Conservation (phyloP, 78 protist species). For the Dictyostelium discoideum region DNA sequence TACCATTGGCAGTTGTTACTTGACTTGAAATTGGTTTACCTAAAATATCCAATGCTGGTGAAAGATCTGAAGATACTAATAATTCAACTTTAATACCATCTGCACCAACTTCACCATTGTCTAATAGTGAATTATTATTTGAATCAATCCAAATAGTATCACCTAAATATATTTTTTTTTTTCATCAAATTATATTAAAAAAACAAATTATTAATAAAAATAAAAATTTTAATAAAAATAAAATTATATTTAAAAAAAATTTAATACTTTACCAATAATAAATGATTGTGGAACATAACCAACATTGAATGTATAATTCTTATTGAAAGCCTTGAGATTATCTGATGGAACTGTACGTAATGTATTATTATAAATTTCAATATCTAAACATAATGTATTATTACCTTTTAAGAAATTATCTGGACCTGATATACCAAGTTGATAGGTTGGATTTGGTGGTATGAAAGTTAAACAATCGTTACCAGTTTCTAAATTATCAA, state of each 20-base stretch:
- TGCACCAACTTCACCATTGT: conserved; percentile 26
- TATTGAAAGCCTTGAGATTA: not conserved
- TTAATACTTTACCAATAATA: not conserved
- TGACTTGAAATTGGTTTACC: not conserved
- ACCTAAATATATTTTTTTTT: not conserved
- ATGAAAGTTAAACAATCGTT: not conserved
- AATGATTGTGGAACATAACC: conserved; percentile 37
- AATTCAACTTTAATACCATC: conserved; percentile 9
- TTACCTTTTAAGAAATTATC: not conserved
- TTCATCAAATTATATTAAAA: not conserved
- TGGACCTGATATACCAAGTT: not conserved
- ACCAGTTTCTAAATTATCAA: conserved; percentile 21
- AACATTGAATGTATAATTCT: not conserved
- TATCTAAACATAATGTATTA: not conserved
- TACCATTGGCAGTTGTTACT: conserved; percentile 13
- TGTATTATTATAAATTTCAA: not conserved
- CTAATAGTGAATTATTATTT: not conserved
- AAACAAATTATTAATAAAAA: not conserved
- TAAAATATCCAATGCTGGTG: not conserved
- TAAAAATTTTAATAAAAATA: not conserved
- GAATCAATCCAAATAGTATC: conserved; percentile 6
- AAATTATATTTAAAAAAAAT: too few relatives aligned
- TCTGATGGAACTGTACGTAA: not conserved
- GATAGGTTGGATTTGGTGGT: not conserved
- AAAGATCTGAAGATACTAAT: not conserved